Evolutionary conservation across 192 early-diverging fungal genomes (phyloP).

Genomic region (Martensiomyces pterosporus): DNA sequence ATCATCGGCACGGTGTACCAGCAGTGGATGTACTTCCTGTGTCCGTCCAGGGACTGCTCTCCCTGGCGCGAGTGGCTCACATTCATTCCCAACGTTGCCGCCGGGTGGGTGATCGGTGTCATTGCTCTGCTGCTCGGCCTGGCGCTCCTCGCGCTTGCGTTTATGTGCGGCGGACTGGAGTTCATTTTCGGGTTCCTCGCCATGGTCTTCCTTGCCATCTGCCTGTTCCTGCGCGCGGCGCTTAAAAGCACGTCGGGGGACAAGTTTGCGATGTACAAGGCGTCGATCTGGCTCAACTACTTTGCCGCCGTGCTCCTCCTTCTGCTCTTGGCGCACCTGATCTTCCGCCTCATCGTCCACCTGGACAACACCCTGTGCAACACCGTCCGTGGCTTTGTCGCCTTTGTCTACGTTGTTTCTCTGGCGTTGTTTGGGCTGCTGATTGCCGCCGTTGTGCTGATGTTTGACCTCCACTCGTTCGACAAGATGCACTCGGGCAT

Average conservation of each 20-base stretch:
- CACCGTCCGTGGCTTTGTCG: constrained; percentile 20
- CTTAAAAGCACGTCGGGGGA: constrained; percentile 14
- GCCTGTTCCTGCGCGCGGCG: constrained; percentile 33
- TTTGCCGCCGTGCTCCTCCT: constrained; percentile 34
- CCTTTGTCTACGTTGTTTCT: constrained; percentile 27
- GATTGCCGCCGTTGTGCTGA: constrained; percentile 37
- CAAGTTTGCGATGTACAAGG: constrained; percentile 39
- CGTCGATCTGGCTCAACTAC: constrained; percentile 43
- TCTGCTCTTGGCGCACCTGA: constrained; percentile 32
- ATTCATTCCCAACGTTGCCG: constrained; percentile 42
- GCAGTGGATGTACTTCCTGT: constrained; percentile 48
- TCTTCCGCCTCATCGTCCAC: constrained; percentile 44
- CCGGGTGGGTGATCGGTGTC: constrained; percentile 41
- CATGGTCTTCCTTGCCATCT: constrained; percentile 26
- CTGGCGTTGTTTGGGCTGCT: constrained; percentile 28
- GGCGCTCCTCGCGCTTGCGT: constrained; percentile 27
- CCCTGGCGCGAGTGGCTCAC: constrained; percentile 49
- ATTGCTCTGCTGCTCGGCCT: constrained; percentile 37
- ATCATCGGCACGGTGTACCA: constrained; percentile 38
- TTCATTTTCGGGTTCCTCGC: constrained; percentile 39
- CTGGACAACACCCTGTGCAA: constrained; percentile 39
- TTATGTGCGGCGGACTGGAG: constrained; percentile 44
- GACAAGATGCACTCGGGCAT: constrained; percentile 31
- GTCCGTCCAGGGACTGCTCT: constrained; percentile 38
- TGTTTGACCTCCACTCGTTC: constrained; percentile 40